Evolutionary conservation across 202 grass and related monocot genomes (phyloP).

Genomic region (Panicum hallii): DNA sequence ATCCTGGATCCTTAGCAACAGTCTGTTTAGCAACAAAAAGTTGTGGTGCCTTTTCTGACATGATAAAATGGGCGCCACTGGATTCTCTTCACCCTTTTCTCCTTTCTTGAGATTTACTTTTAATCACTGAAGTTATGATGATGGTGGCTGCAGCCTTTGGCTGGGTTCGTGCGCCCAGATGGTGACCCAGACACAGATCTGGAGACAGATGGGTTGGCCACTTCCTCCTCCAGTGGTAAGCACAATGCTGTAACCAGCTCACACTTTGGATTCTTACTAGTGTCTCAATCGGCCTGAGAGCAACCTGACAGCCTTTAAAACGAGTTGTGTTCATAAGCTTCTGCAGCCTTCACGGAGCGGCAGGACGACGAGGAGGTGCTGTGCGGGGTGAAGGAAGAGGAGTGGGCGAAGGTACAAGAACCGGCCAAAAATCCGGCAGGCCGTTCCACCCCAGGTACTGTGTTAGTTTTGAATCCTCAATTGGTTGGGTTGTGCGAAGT

Average conservation of each 20-base stretch:
- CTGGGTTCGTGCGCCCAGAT: constrained; percentile 64
- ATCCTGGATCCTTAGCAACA: constrained; percentile 17
- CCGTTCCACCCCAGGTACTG: constrained; percentile 52
- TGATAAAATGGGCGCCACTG: constrained; percentile 45
- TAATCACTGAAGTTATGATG: constrained; percentile 30
- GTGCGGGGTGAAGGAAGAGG: constrained; percentile 51
- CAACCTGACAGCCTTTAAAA: constrained; percentile 40
- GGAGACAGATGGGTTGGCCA: constrained; percentile 62
- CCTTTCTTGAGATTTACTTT: constrained; percentile 38
- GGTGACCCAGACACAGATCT: constrained; percentile 65
- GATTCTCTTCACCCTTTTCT: constrained; percentile 44
- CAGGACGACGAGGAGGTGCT: constrained; percentile 49
- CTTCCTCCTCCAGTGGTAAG: constrained; percentile 50
- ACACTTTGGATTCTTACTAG: constrained; percentile 43
- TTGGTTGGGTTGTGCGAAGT: background rate
- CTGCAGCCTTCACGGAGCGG: constrained; percentile 50
- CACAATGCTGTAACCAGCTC: constrained; percentile 41
- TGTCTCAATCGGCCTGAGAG: constrained; percentile 32
- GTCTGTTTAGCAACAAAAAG: constrained; percentile 33
- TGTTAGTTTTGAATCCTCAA: constrained; percentile 14
- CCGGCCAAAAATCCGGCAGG: constrained; percentile 42
- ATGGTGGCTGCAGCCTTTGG: constrained; percentile 74
- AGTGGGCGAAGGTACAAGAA: constrained; percentile 54
- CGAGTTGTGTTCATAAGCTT: constrained; percentile 43
- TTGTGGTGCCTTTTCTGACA: constrained; percentile 29